Conservation (phyloP, 1,139 yeast species). For the Yamadazyma trypodendri region DNA sequence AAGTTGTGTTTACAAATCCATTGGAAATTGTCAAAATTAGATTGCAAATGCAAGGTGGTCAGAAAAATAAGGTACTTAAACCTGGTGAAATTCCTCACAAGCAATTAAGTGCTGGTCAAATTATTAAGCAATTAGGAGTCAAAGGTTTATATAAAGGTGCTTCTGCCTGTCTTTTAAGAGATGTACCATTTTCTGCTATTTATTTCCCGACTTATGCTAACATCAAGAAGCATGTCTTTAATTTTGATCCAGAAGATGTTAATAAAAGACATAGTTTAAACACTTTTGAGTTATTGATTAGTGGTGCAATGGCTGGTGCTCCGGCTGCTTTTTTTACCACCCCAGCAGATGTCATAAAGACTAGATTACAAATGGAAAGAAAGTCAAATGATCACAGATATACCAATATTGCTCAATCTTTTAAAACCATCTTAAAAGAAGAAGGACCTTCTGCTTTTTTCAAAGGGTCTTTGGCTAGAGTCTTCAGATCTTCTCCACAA, state of each 20-base stretch:
- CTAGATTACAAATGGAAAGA: constrained; percentile 87
- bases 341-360: constrained; percentile 95
- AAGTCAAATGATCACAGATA: constrained; percentile 76
- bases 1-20: constrained; percentile 94
- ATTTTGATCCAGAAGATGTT: constrained; percentile 70
- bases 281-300: constrained; percentile 77
- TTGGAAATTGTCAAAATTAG: constrained; percentile 94
- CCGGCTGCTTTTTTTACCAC: constrained; percentile 97
- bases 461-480: constrained; percentile 96
- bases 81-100: constrained; percentile 51
- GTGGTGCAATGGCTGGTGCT: constrained; percentile 97
- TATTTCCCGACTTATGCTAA: constrained; percentile 98
- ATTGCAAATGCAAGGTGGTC: constrained; percentile 88
- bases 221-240: constrained; percentile 76
- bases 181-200: constrained; percentile 95
- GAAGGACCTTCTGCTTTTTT: constrained; percentile 81
- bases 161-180: constrained; percentile 86
- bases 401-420: constrained; percentile 75
- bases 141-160: constrained; percentile 91
- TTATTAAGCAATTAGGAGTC: constrained; percentile 77
- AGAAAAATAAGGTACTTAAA: constrained; percentile 36
- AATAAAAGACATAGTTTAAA: constrained; percentile 52
- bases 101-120: constrained; percentile 62
- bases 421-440: constrained; percentile 67
- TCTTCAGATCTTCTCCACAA: constrained; percentile 93